These are phyloP conservation scores for Cadophora sp. DNA, from an alignment of 2,329 filamentous ascomycete genomes.

Conservation along the genomic window DNA sequence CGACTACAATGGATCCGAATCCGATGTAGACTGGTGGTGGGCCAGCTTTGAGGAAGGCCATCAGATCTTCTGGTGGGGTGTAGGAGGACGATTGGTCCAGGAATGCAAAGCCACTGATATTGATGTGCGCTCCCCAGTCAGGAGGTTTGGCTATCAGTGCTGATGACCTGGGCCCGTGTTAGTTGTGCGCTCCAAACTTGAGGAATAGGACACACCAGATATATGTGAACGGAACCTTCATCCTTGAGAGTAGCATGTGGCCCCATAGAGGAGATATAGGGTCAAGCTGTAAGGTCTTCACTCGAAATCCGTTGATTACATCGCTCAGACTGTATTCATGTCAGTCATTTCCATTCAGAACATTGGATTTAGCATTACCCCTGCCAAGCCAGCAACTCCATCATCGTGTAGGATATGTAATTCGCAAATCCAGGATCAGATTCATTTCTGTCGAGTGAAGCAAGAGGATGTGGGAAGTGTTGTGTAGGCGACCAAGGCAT, in stretches of 20 bases:
- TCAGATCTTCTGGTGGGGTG: conserved; percentile 68
- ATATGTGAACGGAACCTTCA: conserved; percentile 86
- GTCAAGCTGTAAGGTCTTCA: conserved; percentile 76
- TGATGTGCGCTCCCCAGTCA: conserved; percentile 76
- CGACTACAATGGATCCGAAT: conserved; percentile 83
- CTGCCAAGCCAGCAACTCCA: conserved; percentile 78
- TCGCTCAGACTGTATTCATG: conserved; percentile 67
- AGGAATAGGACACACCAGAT: conserved; percentile 65
- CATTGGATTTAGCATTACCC: conserved; percentile 40
- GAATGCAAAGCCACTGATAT: conserved; percentile 80
- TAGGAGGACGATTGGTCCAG: conserved; percentile 71
- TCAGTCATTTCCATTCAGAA: neutral
- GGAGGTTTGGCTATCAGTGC: conserved; percentile 78
- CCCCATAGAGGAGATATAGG: conserved; percentile 82
- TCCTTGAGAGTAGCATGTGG: conserved; percentile 76
- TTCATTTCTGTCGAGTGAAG: conserved; percentile 48
- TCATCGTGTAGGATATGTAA: conserved; percentile 71
- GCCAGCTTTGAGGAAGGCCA: conserved; percentile 69
- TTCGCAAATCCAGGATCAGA: conserved; percentile 66
- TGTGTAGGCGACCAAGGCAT: conserved; percentile 76
- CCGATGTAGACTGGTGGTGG: conserved; percentile 82
- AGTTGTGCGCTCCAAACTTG: conserved; percentile 42
- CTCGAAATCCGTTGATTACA: conserved; percentile 86
- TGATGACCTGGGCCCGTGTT: conserved; percentile 61
- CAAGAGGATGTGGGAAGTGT: conserved; percentile 66